Evolutionary conservation across 495 filamentous ascomycete species (phyloP).

Genomic region (Neurospora sp.): DNA sequence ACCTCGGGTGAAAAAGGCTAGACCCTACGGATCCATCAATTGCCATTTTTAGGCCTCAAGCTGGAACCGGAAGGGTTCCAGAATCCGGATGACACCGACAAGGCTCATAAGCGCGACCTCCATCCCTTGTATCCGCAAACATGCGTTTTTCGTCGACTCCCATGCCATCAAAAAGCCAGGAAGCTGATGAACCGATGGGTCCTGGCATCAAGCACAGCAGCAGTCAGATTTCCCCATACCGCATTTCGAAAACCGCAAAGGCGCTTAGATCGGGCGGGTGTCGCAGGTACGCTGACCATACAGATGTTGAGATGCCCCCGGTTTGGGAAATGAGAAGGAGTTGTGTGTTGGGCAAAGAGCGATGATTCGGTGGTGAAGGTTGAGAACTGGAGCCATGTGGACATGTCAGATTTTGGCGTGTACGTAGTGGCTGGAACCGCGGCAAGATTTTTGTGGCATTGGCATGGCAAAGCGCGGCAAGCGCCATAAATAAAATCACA

Average conservation of each 20-base stretch:
- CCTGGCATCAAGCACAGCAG: background rate
- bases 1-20: background rate
- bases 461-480: background rate
- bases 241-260: background rate
- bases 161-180: background rate
- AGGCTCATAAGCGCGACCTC: background rate
- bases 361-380: background rate
- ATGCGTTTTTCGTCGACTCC: background rate
- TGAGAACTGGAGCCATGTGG: background rate
- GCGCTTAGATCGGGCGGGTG: background rate
- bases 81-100: background rate
- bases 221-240: background rate
- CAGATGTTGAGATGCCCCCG: background rate
- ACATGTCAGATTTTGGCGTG: background rate
- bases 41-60: background rate
- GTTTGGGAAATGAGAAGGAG: background rate
- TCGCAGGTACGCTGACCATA: background rate
- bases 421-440: background rate
- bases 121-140: background rate
- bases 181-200: background rate
- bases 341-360: background rate
- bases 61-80: background rate
- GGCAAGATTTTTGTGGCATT: background rate
- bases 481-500: background rate
- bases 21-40: background rate